Conservation (phyloP, 2,329 filamentous ascomycete species). For the Neocatenulostroma microsporum region DNA sequence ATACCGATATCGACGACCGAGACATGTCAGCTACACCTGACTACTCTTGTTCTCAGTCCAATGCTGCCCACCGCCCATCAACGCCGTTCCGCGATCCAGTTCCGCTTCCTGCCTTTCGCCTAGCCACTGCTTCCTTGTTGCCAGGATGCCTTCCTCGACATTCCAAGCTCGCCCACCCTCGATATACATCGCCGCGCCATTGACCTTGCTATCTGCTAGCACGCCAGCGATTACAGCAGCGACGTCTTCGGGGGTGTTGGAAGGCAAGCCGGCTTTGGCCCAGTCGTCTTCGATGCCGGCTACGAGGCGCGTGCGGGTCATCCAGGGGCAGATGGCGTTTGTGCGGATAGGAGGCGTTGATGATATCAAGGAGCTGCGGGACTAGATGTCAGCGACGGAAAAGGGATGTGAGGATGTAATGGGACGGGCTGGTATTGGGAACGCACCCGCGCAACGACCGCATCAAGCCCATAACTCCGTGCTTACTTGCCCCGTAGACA, state of each 20-base stretch:
- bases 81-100: slow-evolving; percentile 30
- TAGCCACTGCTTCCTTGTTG: slow-evolving; percentile 37
- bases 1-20: no score
- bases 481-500: slow-evolving; percentile 43
- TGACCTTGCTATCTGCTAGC: slow-evolving; percentile 28
- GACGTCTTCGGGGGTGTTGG: slow-evolving; percentile 35
- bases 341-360: slow-evolving; percentile 33
- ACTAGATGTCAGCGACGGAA: no score
- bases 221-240: slow-evolving; percentile 33
- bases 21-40: slow-evolving; percentile 7
- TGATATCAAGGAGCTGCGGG: no score
- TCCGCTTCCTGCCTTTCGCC: slow-evolving; percentile 33
- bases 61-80: slow-evolving; percentile 25
- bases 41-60: slow-evolving; percentile 7
- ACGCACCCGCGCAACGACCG: slow-evolving; percentile 35
- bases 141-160: slow-evolving; percentile 36
- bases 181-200: slow-evolving; percentile 37
- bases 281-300: slow-evolving; percentile 32
- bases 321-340: slow-evolving; percentile 41
- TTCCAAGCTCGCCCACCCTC: slow-evolving; percentile 39
- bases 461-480: slow-evolving; percentile 46
- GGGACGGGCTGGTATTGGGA: no score
- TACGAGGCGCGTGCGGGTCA: slow-evolving; percentile 35
- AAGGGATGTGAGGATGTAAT: no score
- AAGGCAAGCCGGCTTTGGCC: slow-evolving; percentile 32